Conservation (phyloP, 2,329 filamentous ascomycete genomes). For the Cercospora sp. region DNA sequence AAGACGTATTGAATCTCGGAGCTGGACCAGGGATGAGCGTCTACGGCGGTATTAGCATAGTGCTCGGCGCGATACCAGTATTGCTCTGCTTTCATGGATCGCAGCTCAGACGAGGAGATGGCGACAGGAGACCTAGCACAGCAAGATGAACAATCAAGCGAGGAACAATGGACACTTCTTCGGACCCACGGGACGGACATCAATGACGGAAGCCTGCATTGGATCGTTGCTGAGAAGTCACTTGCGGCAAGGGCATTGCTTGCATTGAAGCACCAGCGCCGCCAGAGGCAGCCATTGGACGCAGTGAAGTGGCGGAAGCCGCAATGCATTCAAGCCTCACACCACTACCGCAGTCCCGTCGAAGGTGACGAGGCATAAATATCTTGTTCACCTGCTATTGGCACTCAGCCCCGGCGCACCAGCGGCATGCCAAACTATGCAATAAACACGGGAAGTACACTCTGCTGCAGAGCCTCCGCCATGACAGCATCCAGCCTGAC, state of each 20-base stretch:
- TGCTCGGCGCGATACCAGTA: constrained; percentile 1
- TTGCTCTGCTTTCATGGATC: constrained; percentile 8
- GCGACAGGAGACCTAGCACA: background rate
- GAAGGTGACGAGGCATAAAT: background rate
- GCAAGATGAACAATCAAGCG: background rate
- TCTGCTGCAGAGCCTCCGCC: background rate
- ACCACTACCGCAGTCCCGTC: background rate
- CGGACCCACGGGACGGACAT: background rate
- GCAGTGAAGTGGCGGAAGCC: background rate
- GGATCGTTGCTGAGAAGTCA: background rate
- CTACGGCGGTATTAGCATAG: constrained; percentile 38
- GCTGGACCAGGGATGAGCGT: constrained; percentile 43
- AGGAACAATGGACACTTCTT: background rate
- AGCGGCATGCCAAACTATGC: constrained; percentile 7
- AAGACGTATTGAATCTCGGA: constrained; percentile 47
- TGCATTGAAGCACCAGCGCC: background rate
- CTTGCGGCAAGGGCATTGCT: background rate
- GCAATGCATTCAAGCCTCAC: background rate
- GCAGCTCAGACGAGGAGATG: background rate
- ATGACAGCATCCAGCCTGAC: background rate
- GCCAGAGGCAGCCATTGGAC: background rate
- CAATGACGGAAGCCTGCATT: background rate
- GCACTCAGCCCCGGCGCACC: background rate
- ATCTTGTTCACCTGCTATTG: background rate
- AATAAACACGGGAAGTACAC: background rate